Base-by-base conservation (phyloP, 495 filamentous ascomycete species). In the Trichodelitschia bisporula region DNA sequence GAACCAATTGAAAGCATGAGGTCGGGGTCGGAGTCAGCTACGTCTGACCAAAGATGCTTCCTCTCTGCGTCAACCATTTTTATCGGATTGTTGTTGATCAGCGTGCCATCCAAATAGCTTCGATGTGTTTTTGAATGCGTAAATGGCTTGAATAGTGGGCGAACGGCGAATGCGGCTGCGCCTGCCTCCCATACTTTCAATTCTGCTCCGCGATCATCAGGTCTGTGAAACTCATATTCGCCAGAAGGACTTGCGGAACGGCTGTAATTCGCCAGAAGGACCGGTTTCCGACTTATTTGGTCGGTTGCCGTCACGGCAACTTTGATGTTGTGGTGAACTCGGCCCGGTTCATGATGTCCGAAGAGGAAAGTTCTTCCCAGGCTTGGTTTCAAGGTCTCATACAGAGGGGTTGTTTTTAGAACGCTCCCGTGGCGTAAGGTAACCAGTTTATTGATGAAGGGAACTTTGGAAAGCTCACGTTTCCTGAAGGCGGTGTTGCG, bases 261-360 rank as follows among this genome's bases (percentile, higher is more conserved):
- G 33, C 54, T 62, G 31, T 66, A 64, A 19, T 66, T 66, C 2
- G 55, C 43, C 11, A 65, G 40, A 3, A 58, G 37, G 18, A 54
- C 32, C 12, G 49, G 28, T 26, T 28, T 48, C 29, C 12, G 41
- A 31, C 23, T 47, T 46, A 15, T 45, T 32, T 8, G 38, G 4
- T 44, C 45, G 4, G 54, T 56, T 15, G 52, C 36, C 5, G 51
- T 54, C 2, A 66, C 51, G 0, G 58, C 56, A 5, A 64, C 55
- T 17, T 55, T 56, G 2, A 40, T 18, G 4, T 33, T 49, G 1
- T 56, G 55, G 30, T 59, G 62, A 10, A 42, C 39, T 1, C 46
- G 31, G 3, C 40, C 42, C 9, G 59, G 44, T 6, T 42, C 38
- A 4, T 51, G 46, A 32, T 61, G 62, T 15, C 43, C 6, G 21